Evolutionary conservation across 2,329 filamentous ascomycete genomes (phyloP).

Genomic region (Alternaria angustiovoidea): DNA sequence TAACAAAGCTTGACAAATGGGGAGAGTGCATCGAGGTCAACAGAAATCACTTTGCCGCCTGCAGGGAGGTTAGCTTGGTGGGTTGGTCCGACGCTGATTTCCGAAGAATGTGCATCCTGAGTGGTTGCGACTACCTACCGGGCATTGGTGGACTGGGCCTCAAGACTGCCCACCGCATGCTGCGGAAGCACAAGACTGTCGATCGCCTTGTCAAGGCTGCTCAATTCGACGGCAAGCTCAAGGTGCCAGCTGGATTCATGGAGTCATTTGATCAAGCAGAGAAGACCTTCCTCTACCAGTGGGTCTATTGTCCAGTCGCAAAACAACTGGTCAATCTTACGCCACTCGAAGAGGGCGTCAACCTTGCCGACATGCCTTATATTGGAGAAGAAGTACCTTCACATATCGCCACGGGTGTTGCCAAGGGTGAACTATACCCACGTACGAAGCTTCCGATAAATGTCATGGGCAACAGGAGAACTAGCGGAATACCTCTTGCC

Average conservation of each 20-base stretch:
- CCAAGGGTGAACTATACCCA: slow-evolving; percentile 83
- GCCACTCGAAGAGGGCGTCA: slow-evolving; percentile 67
- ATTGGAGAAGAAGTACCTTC: slow-evolving; percentile 78
- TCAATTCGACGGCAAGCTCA: slow-evolving; percentile 87
- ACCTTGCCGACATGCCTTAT: slow-evolving; percentile 76
- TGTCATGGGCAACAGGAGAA: slow-evolving; percentile 41
- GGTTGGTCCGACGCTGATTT: slow-evolving; percentile 95
- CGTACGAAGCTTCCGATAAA: slow-evolving; percentile 77
- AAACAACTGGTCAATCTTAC: slow-evolving; percentile 79
- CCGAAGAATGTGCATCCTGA: slow-evolving; percentile 93
- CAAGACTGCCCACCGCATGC: slow-evolving; percentile 90
- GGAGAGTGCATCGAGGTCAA: slow-evolving; percentile 93
- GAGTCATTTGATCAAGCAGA: slow-evolving; percentile 86
- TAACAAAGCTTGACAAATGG: slow-evolving; percentile 94
- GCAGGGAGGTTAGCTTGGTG: slow-evolving; percentile 84
- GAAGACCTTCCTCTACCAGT: slow-evolving; percentile 90
- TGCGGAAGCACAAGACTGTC: slow-evolving; percentile 88
- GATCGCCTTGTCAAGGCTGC: slow-evolving; percentile 83
- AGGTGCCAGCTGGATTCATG: slow-evolving; percentile 81
- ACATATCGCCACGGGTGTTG: slow-evolving; percentile 75
- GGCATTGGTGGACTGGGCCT: slow-evolving; percentile 86
- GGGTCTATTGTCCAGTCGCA: slow-evolving; percentile 84
- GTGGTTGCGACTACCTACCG: slow-evolving; percentile 93
- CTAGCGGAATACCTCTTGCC: slow-evolving; percentile 47
- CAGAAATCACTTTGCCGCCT: slow-evolving; percentile 85